phyloP scores from a whole-genome alignment of 441 rosid genomes.

The Biscutella laevigata region DNA sequence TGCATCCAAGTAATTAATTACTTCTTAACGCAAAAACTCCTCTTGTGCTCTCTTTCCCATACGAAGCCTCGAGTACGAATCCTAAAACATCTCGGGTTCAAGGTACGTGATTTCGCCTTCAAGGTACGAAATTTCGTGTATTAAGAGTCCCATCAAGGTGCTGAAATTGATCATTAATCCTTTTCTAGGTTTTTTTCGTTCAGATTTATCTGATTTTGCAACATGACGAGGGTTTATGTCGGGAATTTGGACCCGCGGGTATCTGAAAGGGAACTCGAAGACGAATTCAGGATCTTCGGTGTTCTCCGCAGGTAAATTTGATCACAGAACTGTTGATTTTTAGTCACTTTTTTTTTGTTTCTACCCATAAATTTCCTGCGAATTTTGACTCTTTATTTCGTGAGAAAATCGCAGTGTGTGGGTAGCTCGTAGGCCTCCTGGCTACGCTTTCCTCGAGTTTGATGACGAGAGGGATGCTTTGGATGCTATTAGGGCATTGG shows the following conservation, averaged over 20 bases:
- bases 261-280: constrained; percentile 69
- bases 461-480: constrained; percentile 83
- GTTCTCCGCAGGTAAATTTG: constrained; percentile 50
- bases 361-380: background rate
- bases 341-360: background rate
- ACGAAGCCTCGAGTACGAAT: too few relatives aligned
- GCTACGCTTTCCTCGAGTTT: constrained; percentile 83
- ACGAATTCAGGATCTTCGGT: constrained; percentile 65
- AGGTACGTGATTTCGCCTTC: too few relatives aligned
- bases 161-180: background rate
- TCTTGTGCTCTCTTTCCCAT: too few relatives aligned
- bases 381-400: background rate
- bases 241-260: constrained; percentile 72
- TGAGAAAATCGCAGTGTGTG: constrained; percentile 57
- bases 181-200: background rate
- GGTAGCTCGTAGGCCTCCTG: constrained; percentile 92
- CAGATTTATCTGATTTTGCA: constrained; percentile 11
- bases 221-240: constrained; percentile 50
- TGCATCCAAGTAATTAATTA: too few relatives aligned
- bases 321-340: background rate
- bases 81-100: too few relatives aligned
- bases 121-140: too few relatives aligned
- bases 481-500: constrained; percentile 70
- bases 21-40: too few relatives aligned
- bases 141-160: background rate